Evolutionary conservation across 2,329 filamentous ascomycete species (phyloP), one percentile per base, ranked within the genome.

Genomic region (Verticillium nubilum): DNA sequence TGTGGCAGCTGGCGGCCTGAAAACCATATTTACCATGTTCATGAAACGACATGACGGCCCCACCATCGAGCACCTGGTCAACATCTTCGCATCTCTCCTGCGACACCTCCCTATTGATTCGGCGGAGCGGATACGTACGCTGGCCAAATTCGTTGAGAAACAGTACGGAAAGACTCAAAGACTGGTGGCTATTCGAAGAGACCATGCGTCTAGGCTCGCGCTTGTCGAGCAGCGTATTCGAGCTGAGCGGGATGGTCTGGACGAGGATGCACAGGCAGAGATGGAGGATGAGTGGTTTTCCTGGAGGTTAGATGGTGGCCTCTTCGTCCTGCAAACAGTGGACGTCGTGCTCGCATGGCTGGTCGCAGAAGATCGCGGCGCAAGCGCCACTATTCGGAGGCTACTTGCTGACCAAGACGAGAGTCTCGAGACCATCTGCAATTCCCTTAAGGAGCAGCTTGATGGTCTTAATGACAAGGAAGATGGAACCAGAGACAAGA

Each of bases 61-160:
- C 60, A 82, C 84, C 0, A 85, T 85, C 0, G 92, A 96, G 68
- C 93, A 97, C 70, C 77, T 98, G 0, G 79, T 98, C 6, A 88
- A 90, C 9, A 89, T 98, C 10, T 92, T 98, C 63, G 85, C 90
- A 1, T 91, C 90, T 0, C 82, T 99, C 71, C 80, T 99, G 1
- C 87, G 92, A 26, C 81, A 88, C 4, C 74, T 99, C 1, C 92
- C 93, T 0, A 90, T 86, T 17, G 86, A 91, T 31, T 92, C 91
- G 1, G 80, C 91, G 0, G 82, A 87, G 31, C 85, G 95, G 5
- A 96, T 98, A 66, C 86, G 95, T 4, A 84, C 89, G 1, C 81
- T 98, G 4, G 94, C 93, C 54, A 99, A 99, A 70, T 98, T 98
- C 68, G 89, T 97, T 19, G 95, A 99, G 73, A 96, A 92, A 70